Conservation (phyloP, 78 protist species). For the Acrasis kona region DNA sequence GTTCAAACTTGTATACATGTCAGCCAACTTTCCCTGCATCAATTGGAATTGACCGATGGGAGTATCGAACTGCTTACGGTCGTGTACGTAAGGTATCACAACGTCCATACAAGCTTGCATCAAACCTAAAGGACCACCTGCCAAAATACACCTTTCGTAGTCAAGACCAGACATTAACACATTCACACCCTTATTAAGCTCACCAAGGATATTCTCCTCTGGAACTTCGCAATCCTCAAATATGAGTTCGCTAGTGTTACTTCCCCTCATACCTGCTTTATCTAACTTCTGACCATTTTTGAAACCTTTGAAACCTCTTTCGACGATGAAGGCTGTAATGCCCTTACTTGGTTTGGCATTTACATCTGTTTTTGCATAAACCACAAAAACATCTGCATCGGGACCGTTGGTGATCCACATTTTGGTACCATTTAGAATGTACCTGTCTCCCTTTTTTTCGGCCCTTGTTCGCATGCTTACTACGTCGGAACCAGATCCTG, state of each 20-base stretch:
- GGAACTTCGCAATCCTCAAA: constrained; percentile 52
- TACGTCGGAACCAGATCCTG: constrained; percentile 88
- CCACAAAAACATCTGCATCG: constrained; percentile 71
- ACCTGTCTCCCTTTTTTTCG: constrained; percentile 42
- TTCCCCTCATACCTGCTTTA: constrained; percentile 93
- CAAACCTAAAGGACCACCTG: constrained; percentile 85
- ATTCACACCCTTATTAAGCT: constrained; percentile 58
- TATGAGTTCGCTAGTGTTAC: constrained; percentile 72
- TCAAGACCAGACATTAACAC: constrained; percentile 88
- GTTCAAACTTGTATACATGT: constrained; percentile 64
- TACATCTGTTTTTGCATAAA: constrained; percentile 75
- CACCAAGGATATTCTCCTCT: constrained; percentile 74
- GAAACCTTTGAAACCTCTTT: constrained; percentile 71
- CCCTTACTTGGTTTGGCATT: constrained; percentile 38
- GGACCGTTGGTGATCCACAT: constrained; percentile 88
- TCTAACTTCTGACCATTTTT: constrained; percentile 76
- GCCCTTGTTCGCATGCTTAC: constrained; percentile 69
- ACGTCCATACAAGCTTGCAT: constrained; percentile 75
- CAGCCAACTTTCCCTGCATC: constrained; percentile 85
- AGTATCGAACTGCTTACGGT: constrained; percentile 74
- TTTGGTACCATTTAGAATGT: constrained; percentile 68
- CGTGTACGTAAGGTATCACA: constrained; percentile 65
- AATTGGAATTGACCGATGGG: constrained; percentile 67
- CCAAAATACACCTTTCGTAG: constrained; percentile 68
- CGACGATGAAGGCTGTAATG: constrained; percentile 69